Base-by-base conservation (phyloP, 129 eudicot species). In the Kitagawia praeruptora region DNA sequence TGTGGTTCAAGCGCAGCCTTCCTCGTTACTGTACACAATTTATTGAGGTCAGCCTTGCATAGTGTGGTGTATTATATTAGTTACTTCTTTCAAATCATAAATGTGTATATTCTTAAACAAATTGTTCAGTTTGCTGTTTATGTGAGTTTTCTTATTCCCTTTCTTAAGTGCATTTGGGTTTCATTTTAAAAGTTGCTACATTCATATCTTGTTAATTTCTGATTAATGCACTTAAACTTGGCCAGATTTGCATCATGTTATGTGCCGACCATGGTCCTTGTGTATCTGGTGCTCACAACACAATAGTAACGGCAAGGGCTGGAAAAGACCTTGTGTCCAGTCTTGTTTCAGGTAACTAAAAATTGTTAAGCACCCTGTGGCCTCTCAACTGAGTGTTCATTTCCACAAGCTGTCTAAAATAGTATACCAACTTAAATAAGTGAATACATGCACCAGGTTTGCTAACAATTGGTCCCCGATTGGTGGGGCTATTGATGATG, bases 191-290 rank as follows among this genome's bases (percentile, higher is more conserved):
- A 42, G 74, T 58, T 40, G 47, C 69, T 31, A 78, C 16, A 38
- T 14, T 40, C 51, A 41, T 53, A 39, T 21, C 25, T 73, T 11
- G 47, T 34, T 73, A 18, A 56, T 78, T 48, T 66, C 40, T 81
- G 23, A 74, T 80, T 73, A 67, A 82, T 64, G 51, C 8, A n/a
- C 49, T 54, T 21, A 77, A 77, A 37, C 76, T 75, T 80, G 2
- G 74, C 74, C 93, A 96, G 99, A 96, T 96, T 70, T 96, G 99
- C 79, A 78, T 96, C 84, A 96, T 96, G 99, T 78, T 96, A 79
- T 96, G 99, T 90, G 99, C 99, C 54, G 99, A 96, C 76, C 99
- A 96, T 58, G 99, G 99, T 84, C 99, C 99, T 2, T 96, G 99
- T 84, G 99, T 92, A 37, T 96, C 99, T 73, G 99, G 99, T 80